phyloP scores from a whole-genome alignment of 768 basidiomycete species.

The Rhodosporidiobolus sp. region DNA sequence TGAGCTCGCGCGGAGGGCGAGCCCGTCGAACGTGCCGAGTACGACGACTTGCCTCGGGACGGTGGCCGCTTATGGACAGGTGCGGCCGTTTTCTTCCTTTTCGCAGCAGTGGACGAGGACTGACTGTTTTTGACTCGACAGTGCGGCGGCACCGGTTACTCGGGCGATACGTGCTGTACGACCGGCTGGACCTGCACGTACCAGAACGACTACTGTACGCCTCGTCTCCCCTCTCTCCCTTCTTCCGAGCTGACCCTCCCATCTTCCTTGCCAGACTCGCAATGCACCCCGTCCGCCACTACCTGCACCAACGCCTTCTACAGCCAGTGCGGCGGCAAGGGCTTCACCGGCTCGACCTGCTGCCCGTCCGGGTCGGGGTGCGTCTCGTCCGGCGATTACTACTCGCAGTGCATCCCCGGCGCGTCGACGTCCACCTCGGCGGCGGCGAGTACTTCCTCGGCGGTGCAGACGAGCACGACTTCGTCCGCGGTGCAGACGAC shows the following conservation, averaged over 20 bases:
- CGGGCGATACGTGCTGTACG: constrained; percentile 3
- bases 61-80: background rate
- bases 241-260: background rate
- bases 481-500: background rate
- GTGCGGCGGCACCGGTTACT: constrained; percentile 2
- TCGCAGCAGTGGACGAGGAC: background rate
- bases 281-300: background rate
- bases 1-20: background rate
- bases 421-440: background rate
- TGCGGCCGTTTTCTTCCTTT: background rate
- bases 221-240: too few species aligned
- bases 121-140: background rate
- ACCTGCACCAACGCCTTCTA: background rate
- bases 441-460: background rate
- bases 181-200: constrained; percentile 2
- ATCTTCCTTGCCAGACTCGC: background rate
- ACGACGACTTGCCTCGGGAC: background rate
- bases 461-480: background rate
- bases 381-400: background rate
- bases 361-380: background rate
- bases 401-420: background rate
- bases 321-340: background rate
- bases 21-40: background rate
- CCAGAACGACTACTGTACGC: background rate
- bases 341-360: background rate